Base-by-base conservation (phyloP, 148 eudicot genomes). In the Mesembryanthemum crystallinum region DNA sequence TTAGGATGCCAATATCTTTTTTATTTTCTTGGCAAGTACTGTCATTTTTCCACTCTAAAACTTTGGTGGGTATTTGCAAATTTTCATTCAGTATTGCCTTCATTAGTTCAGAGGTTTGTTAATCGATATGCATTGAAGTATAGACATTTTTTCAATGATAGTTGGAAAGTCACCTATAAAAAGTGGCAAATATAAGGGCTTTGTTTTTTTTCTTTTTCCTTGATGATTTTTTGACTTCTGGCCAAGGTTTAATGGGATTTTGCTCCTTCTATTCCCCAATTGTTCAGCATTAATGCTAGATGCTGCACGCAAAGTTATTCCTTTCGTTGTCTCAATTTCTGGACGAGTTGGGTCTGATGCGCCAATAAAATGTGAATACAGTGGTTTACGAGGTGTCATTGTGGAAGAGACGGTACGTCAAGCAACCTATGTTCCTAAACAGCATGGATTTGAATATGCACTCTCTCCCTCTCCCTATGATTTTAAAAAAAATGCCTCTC, bases 281-380 rank as follows among this genome's bases (percentile, higher is more conserved):
- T 45, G 73, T 85, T 72, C 91, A 96, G 99, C 98, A 24, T 83
- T 84, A 66, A 81, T 96, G 82, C 82, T 96, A 65, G 98, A 96
- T 79, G 80, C 88, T 72, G 99, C 94, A 69, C 81, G 84, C 87
- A 91, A 86, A 86, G 87, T 88, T 65, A 70, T 92, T 77, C 98
- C 99, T 66, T 79, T 91, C 77, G 93, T 96, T 59, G 98, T 96
- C 66, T 85, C 96, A 0, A 84, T 96, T 73, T 88, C 97, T 65
- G 99, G 99, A 78, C 90, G 92, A 87, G 99, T 96, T 81, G 92
- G 98, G 55, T 90, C 99, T 20, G 97, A 96, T 59, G 75, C 90
- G 24, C 98, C 98, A 28, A 91, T 92, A 59, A 91, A 83, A 63
- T 96, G 98, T 76, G 89, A 91, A 84, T 81, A 88, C 79, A 92